phyloP scores from a whole-genome alignment of 257 asterid genomes.

The Scutellaria barbata region DNA sequence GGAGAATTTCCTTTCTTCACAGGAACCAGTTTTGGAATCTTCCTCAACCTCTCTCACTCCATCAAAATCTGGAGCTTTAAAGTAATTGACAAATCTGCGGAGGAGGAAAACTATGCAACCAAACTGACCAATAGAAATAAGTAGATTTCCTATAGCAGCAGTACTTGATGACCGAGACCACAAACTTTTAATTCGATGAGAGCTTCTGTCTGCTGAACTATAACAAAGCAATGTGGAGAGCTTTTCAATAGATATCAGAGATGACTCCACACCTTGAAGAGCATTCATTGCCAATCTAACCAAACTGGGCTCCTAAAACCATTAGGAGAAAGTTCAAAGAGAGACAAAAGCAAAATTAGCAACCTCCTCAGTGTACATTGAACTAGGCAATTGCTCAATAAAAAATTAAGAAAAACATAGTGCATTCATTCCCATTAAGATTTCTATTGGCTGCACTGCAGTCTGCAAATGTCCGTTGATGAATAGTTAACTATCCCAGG shows the following conservation, averaged over 20 bases:
- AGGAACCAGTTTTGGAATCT: conserved; percentile 34
- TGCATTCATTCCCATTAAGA: conserved; percentile 9
- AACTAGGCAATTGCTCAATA: conserved; percentile 12
- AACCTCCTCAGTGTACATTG: conserved; percentile 6
- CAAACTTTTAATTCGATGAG: conserved; percentile 68
- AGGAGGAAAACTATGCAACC: conserved; percentile 80
- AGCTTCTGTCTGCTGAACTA: conserved; percentile 84
- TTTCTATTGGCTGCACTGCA: conserved; percentile 9
- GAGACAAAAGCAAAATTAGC: conserved; percentile 2
- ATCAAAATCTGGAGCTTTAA: conserved; percentile 50
- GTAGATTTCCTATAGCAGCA: conserved; percentile 74
- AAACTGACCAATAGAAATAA: conserved; percentile 74
- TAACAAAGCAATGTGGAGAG: conserved; percentile 63
- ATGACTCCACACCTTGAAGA: conserved; percentile 84
- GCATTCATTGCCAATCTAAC: conserved; percentile 92
- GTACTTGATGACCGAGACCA: conserved; percentile 88
- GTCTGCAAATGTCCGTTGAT: conserved; percentile 9
- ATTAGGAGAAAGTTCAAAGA: conserved; percentile 32
- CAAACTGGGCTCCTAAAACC: conserved; percentile 82
- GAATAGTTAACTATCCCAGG: background rate
- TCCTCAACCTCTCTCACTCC: conserved; percentile 44
- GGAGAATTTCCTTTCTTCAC: conserved; percentile 39
- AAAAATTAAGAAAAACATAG: background rate
- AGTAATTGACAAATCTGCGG: conserved; percentile 67
- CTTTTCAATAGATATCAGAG: conserved; percentile 67